Base-by-base conservation (phyloP, 1,139 yeast species). In the Taphrina betulina region DNA sequence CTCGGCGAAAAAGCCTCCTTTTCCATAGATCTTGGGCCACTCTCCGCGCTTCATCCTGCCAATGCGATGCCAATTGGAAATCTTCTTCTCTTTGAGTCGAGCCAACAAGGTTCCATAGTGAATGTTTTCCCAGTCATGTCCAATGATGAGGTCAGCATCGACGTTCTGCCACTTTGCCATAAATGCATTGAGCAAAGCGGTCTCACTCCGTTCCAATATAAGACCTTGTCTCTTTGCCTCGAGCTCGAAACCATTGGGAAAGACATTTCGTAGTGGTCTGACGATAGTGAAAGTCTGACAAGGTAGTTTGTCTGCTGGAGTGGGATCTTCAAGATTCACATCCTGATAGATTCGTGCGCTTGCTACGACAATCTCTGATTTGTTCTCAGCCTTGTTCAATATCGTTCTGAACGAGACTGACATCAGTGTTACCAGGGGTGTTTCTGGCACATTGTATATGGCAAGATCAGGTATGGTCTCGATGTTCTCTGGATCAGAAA, bases 101-200 rank as follows among this genome's bases (percentile, higher is more conserved):
- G 87, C 95, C 37, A 87, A 78, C 61, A 94, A 72, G 20, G 90
- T 85, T 66, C 87, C 95, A 52, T 90, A 71, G 7, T 90, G 82
- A 17, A 86, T 78, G 61, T 79, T 81, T 62, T 92, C 96, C 60
- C 92, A 72, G 62, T 85, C 77, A 67, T 94, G 97, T 16, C 98
- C 98, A 42, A 92, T 69, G 58, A 88, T 78, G 1, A 90, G 84
- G 72, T 94, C 99, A 0, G 98, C 96, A 69, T 94, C 98, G 28
- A 78, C 72, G 31, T 74, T 73, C 63, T 83, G 85, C 56, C 92
- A 72, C 66, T 82, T 71, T 0, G 87, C 92, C 53, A 90, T 76
- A 57, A 92, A 78, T 66, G 84, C 83, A 62, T 81, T 81, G 54
- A 92, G 75, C 62, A 92, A 69, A 0, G 85, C 80, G 60, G 80